Conservation (phyloP, 352 stramenopile species). For the Bremia lactucae region DNA sequence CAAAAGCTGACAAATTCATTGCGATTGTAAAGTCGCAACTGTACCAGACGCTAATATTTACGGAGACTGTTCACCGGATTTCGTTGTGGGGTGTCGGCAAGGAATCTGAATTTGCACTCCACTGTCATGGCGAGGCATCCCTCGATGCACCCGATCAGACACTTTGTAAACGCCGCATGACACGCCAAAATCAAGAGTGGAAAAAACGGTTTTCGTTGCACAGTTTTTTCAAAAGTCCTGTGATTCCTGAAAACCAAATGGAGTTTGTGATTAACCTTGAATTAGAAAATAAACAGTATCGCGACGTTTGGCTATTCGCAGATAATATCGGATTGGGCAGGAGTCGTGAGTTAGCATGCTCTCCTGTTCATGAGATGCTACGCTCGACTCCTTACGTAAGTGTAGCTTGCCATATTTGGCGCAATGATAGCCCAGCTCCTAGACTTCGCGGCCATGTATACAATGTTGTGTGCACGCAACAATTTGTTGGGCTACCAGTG, state of each 20-base stretch:
- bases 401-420: constrained; percentile 49
- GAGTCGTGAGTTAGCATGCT: constrained; percentile 54
- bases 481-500: constrained; percentile 42
- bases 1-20: constrained; percentile 25
- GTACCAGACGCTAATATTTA: constrained; percentile 57
- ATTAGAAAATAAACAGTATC: constrained; percentile 38
- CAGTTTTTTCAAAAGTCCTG: constrained; percentile 60
- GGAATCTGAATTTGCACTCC: constrained; percentile 47
- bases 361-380: constrained; percentile 47
- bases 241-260: constrained; percentile 51
- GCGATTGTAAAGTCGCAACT: constrained; percentile 34
- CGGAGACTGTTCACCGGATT: constrained; percentile 44
- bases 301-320: constrained; percentile 50
- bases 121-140: constrained; percentile 38
- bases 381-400: constrained; percentile 55
- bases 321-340: constrained; percentile 59
- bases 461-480: constrained; percentile 39
- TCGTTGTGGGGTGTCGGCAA: constrained; percentile 58
- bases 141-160: constrained; percentile 30
- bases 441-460: constrained; percentile 48
- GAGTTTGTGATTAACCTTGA: constrained; percentile 56
- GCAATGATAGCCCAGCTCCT: constrained; percentile 27
- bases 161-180: constrained; percentile 34
- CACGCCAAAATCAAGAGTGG: constrained; percentile 50
- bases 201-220: constrained; percentile 70